These are phyloP conservation scores for Cicer chorassanicum DNA, from an alignment of 306 rosid genomes.

Conservation along the genomic window DNA sequence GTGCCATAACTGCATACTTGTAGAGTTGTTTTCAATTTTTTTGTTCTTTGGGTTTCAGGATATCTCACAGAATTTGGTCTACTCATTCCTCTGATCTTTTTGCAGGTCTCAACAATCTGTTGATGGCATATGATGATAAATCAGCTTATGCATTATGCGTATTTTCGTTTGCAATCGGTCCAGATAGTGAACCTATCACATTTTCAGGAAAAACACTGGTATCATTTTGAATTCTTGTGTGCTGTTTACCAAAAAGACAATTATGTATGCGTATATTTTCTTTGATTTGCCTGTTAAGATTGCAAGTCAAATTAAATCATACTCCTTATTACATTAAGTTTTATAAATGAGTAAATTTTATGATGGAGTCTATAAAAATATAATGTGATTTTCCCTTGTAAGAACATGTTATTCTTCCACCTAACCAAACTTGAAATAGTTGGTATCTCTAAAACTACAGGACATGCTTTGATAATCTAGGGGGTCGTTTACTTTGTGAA, in stretches of 20 bases:
- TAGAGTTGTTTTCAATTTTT: constrained; percentile 33
- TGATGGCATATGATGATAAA: constrained; percentile 92
- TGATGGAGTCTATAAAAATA: background rate
- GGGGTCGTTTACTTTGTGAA: too few relatives aligned
- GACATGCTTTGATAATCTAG: constrained; percentile 10
- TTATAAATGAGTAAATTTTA: constrained; percentile 20
- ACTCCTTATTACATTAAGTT: background rate
- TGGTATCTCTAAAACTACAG: background rate
- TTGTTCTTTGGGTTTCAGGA: background rate
- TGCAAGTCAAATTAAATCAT: background rate
- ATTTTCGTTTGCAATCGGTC: constrained; percentile 77
- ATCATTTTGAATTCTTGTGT: constrained; percentile 36
- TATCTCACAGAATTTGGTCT: constrained; percentile 30
- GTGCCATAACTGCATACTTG: constrained; percentile 24
- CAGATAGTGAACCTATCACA: constrained; percentile 71
- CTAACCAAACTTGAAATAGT: constrained; percentile 13
- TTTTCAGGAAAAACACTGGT: constrained; percentile 90
- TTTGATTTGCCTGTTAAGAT: constrained; percentile 1
- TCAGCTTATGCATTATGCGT: constrained; percentile 89
- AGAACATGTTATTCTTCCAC: constrained; percentile 1
- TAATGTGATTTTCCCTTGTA: background rate
- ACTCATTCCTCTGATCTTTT: constrained; percentile 40
- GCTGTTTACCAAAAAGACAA: constrained; percentile 21
- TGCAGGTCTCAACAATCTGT: constrained; percentile 88
- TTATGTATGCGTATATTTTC: constrained; percentile 13